Conservation (phyloP, 1,284 basidiomycete species). For the Cutaneotrichosporon cyanovorans region DNA sequence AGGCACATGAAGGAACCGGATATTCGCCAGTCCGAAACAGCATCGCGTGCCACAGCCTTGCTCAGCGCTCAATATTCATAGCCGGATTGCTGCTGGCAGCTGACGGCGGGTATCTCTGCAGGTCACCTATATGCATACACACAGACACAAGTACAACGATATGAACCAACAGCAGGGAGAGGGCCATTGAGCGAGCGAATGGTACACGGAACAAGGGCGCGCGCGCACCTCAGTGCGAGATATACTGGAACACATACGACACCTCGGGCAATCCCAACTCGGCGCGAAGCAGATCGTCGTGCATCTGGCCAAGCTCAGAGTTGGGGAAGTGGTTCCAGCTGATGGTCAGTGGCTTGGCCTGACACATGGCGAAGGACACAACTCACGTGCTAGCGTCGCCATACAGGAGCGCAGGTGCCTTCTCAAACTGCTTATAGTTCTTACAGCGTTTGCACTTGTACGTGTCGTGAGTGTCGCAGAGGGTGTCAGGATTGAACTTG, state of each 20-base stretch:
- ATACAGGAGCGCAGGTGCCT: conserved; percentile 79
- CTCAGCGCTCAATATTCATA: too few species aligned
- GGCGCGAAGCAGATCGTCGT: conserved; percentile 89
- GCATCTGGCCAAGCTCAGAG: conserved; percentile 75
- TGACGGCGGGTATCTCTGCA: too few species aligned
- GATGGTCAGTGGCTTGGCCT: conserved; percentile 7
- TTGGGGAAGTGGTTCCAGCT: conserved; percentile 99
- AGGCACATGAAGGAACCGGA: too few species aligned
- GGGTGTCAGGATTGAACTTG: conserved; percentile 77
- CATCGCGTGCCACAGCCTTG: too few species aligned
- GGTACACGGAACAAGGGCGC: too few species aligned
- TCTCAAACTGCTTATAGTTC: conserved; percentile 74
- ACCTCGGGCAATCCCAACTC: conserved; percentile 79
- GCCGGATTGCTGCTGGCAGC: too few species aligned
- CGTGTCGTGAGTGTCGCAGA: conserved; percentile 92
- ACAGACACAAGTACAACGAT: not conserved
- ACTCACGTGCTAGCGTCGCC: conserved; percentile 96
- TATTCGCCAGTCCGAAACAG: too few species aligned
- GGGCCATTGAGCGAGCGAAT: not conserved
- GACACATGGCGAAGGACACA: not conserved
- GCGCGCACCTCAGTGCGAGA: conserved; percentile 43
- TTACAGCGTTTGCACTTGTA: conserved; percentile 97
- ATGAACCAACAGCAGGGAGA: not conserved
- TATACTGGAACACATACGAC: conserved; percentile 86
- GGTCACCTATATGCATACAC: not conserved